phyloP scores from a whole-genome alignment of 1,139 yeast species.

The Pichia cactophila region DNA sequence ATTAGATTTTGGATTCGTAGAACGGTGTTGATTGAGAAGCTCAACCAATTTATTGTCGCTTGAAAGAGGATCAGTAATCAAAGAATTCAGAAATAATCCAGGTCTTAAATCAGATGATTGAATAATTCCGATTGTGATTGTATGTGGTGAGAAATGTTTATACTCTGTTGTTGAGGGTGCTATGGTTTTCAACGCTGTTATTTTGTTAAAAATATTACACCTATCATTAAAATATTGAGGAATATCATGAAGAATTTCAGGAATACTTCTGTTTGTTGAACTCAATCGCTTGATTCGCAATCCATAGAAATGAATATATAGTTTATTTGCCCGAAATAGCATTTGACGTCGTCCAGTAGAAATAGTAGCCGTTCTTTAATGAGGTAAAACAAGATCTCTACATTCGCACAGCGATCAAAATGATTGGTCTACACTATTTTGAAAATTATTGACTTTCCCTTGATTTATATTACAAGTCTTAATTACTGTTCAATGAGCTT shows the following conservation, averaged over 20 bases:
- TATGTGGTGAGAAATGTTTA: conserved; percentile 14
- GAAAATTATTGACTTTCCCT: too few relatives aligned
- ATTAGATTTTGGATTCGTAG: conserved; percentile 11
- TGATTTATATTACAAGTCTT: background rate
- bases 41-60: conserved; percentile 17
- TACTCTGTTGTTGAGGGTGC: conserved; percentile 6
- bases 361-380: too few relatives aligned
- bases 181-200: conserved; percentile 12
- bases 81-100: conserved; percentile 20
- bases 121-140: conserved; percentile 22
- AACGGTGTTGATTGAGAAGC: conserved; percentile 11
- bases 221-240: conserved; percentile 11
- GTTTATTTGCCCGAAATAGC: background rate
- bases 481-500: background rate
- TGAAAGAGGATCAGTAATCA: conserved; percentile 24
- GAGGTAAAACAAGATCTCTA: too few relatives aligned
- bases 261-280: background rate
- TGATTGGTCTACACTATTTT: background rate
- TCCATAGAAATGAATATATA: background rate
- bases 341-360: too few relatives aligned
- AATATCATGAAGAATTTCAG: conserved; percentile 8
- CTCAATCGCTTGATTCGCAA: background rate
- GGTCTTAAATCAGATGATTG: conserved; percentile 15
- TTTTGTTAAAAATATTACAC: conserved; percentile 9
- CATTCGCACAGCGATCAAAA: background rate